Evolutionary conservation across 2,329 filamentous ascomycete species (phyloP), one percentile per base, ranked within the genome.

Genomic region (Sclerotinia subarctica): DNA sequence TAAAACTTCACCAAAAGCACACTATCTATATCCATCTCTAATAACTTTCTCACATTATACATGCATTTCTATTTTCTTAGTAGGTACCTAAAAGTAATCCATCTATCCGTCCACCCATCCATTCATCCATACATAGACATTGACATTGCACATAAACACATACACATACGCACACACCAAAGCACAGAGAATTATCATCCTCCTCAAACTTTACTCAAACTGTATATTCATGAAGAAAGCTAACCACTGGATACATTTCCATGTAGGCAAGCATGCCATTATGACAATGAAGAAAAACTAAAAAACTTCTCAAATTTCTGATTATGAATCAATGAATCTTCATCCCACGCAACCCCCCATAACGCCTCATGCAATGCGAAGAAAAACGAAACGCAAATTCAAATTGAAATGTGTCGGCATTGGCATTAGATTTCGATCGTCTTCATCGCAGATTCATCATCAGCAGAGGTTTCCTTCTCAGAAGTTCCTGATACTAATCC

Each of bases 371-470:
- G 38, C 42, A 66, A 66, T 66, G 64, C 38, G 42, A 66, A 56
- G 29, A 46, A 68, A 66, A 51, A 42, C 46, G 24, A 13, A 66
- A 66, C 44, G 58, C 46, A 38, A 52, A 10, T 46, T 54, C 67
- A 42, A 57, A 68, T 65, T 58, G 24, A 53, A 64, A 42, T 42
- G 7, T 64, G 47, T 44, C 26, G 32, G 38, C 49, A 54, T 52
- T 64, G 58, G 51, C 56, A 66, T 74, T 72, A 78, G 64, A 78
- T 78, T 69, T 78, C 76, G 68, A 78, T 77, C 68, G 76, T 77
- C 71, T 78, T 78, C 77, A 78, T 78, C 67, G 72, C 73, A 49
- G 68, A 69, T 54, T 77, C 76, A 69, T 77, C 77, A 68, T 77
- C 75, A 65, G 74, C 74, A n/a, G 72, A 73, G 42, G 75, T 71